Evolutionary conservation across 352 stramenopile genomes (phyloP), one percentile per base, ranked within the genome.

Genomic region (Phytophthora palmivora): DNA sequence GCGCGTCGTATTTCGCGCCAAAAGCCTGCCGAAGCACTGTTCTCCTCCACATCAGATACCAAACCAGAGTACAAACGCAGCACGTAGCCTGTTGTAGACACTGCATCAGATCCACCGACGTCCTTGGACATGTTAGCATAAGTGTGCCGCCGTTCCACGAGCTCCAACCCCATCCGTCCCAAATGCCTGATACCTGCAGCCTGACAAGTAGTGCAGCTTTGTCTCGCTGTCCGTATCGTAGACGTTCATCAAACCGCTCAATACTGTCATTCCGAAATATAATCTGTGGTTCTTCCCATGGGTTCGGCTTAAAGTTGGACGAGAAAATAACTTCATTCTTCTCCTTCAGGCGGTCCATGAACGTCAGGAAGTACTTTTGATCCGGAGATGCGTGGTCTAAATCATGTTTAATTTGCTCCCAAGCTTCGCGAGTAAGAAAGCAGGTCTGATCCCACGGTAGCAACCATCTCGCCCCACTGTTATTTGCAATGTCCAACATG

Each of bases 361-460:
- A 84, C 6, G 74, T 69, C 9, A 85, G 26, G 15, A 85, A 76
- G 56, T 87, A 87, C 58, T 87, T 87, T 55, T 68, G 50, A 36
- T 64, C 51, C 2, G 52, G 34, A 6, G 58, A n/a, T 0, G 63
- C 63, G 8, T 30, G 18, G 16, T 65, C 59, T 10, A 77, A 22
- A 22, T 72, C 64, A 12, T 50, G 44, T n/a, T 72, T 73, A 44
- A 87, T 82, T 36, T 71, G 71, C 1, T 38, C 39, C 78, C 78
- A 87, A 12, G 78, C 76, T 15, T 72, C 59, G 0, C 46, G 50
- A 4, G 73, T 79, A 4, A 87, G 38, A 39, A 82, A 87, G 37
- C 76, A 82, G 32, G 74, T 79, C 54, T 87, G 76, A 51, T 85
- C 78, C 76, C 78, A 87, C 0, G 78, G 75, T 9, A 87, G 15